phyloP scores from a whole-genome alignment of 805 yeast genomes.

The Vanderwaltozyma polyspora region DNA sequence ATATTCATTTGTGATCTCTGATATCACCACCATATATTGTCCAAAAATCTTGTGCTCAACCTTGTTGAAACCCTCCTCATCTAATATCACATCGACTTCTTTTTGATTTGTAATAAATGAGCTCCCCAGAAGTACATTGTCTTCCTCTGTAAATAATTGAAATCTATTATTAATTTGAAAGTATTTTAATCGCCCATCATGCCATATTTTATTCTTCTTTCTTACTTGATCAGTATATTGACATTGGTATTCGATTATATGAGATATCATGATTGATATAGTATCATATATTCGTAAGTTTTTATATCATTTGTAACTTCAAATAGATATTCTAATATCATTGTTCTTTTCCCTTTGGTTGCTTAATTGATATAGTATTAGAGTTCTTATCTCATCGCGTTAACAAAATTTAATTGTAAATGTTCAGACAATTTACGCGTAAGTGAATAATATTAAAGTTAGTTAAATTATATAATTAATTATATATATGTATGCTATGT shows the following conservation, averaged over 20 bases:
- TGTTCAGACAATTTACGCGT: too few relatives aligned
- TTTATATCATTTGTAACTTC: too few relatives aligned
- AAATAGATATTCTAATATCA: too few relatives aligned
- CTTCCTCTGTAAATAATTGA: conserved; percentile 16
- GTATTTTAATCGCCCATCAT: conserved; percentile 24
- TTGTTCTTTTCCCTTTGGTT: neutral
- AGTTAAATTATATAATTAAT: too few relatives aligned
- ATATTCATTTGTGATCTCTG: conserved; percentile 9
- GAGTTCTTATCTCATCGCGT: neutral
- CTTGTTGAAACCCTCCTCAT: conserved; percentile 14
- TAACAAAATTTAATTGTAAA: neutral
- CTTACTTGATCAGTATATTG: conserved; percentile 25
- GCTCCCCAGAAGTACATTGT: conserved; percentile 15
- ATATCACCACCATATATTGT: conserved; percentile 16
- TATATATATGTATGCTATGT: too few relatives aligned
- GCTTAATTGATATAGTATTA: neutral
- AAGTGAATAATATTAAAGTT: too few relatives aligned
- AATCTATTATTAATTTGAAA: conserved; percentile 14
- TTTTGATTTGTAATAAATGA: conserved; percentile 16
- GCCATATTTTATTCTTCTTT: conserved; percentile 27
- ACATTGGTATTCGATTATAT: conserved; percentile 18
- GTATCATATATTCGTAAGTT: too few relatives aligned
- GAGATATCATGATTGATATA: conserved; percentile 19
- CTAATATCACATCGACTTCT: conserved; percentile 12
- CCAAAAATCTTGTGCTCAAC: conserved; percentile 23